These are phyloP conservation scores for Yarrowia sp. DNA, from an alignment of 805 yeast genomes.

Conservation along the genomic window DNA sequence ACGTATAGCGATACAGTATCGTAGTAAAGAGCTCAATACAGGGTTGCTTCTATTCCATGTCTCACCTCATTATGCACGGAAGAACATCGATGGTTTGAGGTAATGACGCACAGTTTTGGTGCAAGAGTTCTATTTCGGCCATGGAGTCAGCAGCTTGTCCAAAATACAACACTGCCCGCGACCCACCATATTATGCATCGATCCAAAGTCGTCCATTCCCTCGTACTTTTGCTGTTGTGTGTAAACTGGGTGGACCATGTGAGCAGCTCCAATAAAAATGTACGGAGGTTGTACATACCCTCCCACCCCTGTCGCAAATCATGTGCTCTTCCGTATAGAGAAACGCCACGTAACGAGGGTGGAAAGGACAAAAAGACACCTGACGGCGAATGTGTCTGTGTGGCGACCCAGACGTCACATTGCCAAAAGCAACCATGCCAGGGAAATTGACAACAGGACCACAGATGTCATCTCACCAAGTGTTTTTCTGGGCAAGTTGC, in stretches of 20 bases:
- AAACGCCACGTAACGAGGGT: neutral
- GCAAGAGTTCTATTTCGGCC: neutral
- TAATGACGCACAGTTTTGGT: neutral
- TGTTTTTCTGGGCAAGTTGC: neutral
- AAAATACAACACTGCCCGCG: neutral
- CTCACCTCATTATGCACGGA: neutral
- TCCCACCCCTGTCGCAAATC: slow-evolving; percentile 9
- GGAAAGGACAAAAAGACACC: neutral
- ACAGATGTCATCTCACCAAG: neutral
- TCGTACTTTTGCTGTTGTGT: neutral
- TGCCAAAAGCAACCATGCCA: neutral
- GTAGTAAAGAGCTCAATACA: no score
- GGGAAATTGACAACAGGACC: neutral
- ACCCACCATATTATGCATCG: neutral
- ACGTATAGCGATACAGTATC: no score
- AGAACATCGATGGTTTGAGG: neutral
- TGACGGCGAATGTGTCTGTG: neutral
- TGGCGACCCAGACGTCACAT: neutral
- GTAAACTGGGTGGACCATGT: no score
- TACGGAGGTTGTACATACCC: no score
- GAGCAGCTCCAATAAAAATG: no score
- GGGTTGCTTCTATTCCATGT: slow-evolving; percentile 11
- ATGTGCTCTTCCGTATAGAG: neutral
- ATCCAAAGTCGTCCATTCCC: neutral
- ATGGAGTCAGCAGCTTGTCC: no score